Evolutionary conservation across 306 rosid genomes (phyloP).

Genomic region (Inga laurina): DNA sequence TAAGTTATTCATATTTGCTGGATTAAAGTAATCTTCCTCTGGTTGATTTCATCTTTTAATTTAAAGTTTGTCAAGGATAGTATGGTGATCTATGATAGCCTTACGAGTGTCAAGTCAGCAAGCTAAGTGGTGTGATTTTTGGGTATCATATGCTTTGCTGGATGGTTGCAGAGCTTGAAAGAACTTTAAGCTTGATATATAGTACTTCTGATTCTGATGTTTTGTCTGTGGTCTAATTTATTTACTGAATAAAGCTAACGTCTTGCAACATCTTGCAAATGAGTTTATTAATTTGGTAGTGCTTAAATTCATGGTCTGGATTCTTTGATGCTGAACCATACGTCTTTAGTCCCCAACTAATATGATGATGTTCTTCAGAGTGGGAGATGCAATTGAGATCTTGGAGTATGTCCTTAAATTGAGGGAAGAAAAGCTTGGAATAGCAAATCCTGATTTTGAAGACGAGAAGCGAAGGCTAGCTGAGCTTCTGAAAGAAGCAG

Average conservation of each 20-base stretch:
- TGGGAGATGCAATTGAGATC: conserved; percentile 95
- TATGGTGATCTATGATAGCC: background rate
- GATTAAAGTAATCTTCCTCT: background rate
- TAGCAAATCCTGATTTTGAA: conserved; percentile 78
- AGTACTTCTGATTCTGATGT: background rate
- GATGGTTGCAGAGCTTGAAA: conserved; percentile 19
- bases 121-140: conserved; percentile 1
- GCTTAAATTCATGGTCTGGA: background rate
- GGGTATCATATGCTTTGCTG: conserved; percentile 5
- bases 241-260: background rate
- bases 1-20: background rate
- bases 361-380: conserved; percentile 55
- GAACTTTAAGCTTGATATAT: background rate
- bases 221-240: background rate
- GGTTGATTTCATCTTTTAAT: conserved; percentile 13
- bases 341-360: conserved; percentile 14
- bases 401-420: conserved; percentile 86
- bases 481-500: conserved; percentile 95
- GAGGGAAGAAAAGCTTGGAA: conserved; percentile 83
- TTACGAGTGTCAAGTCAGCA: background rate
- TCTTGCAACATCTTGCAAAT: background rate
- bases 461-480: conserved; percentile 75
- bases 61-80: background rate
- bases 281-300: conserved; percentile 3
- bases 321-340: conserved; percentile 18